phyloP scores from a whole-genome alignment of 192 early-diverging fungal species.

The Backusella liffmaniae region DNA sequence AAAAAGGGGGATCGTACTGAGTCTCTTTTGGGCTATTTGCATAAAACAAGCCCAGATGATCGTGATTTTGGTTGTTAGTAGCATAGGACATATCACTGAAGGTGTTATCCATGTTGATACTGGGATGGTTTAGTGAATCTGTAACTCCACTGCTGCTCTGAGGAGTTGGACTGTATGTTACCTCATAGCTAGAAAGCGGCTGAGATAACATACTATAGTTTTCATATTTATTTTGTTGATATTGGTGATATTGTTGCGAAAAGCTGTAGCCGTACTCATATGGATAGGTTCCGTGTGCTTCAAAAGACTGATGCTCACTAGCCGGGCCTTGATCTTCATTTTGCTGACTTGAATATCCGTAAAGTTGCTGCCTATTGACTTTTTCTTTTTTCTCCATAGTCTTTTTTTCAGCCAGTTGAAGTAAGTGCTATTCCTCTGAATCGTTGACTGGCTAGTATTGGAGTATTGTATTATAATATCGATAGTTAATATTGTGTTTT shows the following conservation, averaged over 20 bases:
- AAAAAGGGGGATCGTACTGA: not conserved
- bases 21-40: not conserved
- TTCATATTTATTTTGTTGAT: not conserved
- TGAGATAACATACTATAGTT: not conserved
- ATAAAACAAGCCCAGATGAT: not conserved
- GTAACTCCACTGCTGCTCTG: not conserved
- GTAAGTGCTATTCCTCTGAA: not conserved
- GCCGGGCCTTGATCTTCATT: not conserved
- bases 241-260: slow-evolving; percentile 3
- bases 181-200: not conserved
- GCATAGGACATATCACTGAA: not conserved
- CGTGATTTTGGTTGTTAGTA: not conserved
- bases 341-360: not conserved
- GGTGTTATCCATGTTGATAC: not conserved
- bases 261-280: slow-evolving; percentile 3
- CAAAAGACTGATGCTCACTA: not conserved
- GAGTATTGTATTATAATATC: not conserved
- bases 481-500: not conserved
- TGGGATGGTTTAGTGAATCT: not conserved
- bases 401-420: not conserved
- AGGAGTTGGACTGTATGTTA: not conserved
- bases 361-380: not conserved
- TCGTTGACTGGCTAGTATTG: not conserved
- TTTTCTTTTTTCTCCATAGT: not conserved
- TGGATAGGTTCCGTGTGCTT: not conserved